Evolutionary conservation across 192 early-diverging fungal genomes (phyloP).

Genomic region (Coemansia sp.): DNA sequence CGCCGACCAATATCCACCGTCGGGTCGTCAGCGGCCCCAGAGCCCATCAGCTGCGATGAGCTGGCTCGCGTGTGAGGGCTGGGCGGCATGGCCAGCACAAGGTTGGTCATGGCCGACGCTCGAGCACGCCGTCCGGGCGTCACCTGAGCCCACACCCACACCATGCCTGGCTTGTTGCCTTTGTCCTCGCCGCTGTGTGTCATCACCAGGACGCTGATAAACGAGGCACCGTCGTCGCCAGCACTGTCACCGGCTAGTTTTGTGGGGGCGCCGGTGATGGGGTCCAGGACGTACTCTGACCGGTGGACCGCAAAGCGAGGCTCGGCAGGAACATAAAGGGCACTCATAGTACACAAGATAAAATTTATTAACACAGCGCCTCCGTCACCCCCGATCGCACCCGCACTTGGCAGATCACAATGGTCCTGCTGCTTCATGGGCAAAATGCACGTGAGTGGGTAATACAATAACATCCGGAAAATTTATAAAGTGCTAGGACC

Average conservation of each 20-base stretch:
- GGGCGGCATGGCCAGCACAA: constrained; percentile 43
- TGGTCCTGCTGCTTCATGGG: not conserved
- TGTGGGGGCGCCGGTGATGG: constrained; percentile 13
- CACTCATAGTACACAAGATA: not conserved
- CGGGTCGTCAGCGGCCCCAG: constrained; percentile 29
- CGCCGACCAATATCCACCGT: constrained; percentile 34
- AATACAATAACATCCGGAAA: not conserved
- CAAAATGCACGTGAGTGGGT: not conserved
- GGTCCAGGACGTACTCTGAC: constrained; percentile 34
- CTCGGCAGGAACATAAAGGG: constrained; percentile 23
- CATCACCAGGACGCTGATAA: constrained; percentile 38
- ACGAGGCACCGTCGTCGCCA: constrained; percentile 24
- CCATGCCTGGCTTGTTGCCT: constrained; percentile 18
- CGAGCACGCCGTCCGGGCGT: constrained; percentile 10
- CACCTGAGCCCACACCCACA: constrained; percentile 49
- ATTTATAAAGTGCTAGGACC: not conserved
- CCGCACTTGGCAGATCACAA: not conserved
- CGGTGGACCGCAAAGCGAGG: constrained; percentile 32
- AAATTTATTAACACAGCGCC: not conserved
- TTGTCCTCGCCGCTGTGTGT: constrained; percentile 6
- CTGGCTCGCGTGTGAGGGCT: constrained; percentile 14
- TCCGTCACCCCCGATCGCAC: not conserved
- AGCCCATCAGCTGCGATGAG: constrained; percentile 34
- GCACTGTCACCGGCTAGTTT: constrained; percentile 2
- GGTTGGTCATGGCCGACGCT: constrained; percentile 22